These are phyloP conservation scores for Microascus cirrosus DNA, from an alignment of 2,329 filamentous ascomycete species.

Conservation along the genomic window DNA sequence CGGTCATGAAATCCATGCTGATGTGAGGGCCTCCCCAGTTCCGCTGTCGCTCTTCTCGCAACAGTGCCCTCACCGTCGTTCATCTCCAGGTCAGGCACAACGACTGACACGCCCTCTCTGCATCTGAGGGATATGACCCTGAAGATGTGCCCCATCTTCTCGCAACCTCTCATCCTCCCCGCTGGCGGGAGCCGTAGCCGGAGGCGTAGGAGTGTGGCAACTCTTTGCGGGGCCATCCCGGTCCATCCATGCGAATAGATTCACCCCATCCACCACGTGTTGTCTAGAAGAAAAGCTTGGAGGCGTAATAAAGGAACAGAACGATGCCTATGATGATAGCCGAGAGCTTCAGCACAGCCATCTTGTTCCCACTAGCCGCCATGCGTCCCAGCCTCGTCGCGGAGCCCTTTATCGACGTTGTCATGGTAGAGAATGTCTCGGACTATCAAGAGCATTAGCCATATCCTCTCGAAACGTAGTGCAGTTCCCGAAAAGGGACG, in stretches of 20 bases:
- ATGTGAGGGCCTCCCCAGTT: no score
- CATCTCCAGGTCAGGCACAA: no score
- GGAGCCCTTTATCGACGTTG: slow-evolving; percentile 71
- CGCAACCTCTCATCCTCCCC: neutral
- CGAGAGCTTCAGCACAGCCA: slow-evolving; percentile 81
- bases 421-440: slow-evolving; percentile 86
- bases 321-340: slow-evolving; percentile 68
- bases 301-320: slow-evolving; percentile 64
- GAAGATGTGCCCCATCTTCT: neutral
- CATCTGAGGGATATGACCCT: neutral
- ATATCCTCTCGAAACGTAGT: neutral
- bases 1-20: no score
- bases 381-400: slow-evolving; percentile 75
- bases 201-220: neutral
- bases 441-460: slow-evolving; percentile 36
- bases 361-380: slow-evolving; percentile 81
- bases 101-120: neutral
- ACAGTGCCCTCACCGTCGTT: no score
- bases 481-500: neutral
- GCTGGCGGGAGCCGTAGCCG: neutral
- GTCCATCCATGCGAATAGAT: neutral
- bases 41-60: no score
- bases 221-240: neutral
- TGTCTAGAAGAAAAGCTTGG: slow-evolving; percentile 48
- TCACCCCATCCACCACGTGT: neutral